A percentile compares a stretch with the other conserved stretches of the same genome.
Conservation (phyloP, 306 rosid genomes). For the Dryas alaskensis region DNA sequence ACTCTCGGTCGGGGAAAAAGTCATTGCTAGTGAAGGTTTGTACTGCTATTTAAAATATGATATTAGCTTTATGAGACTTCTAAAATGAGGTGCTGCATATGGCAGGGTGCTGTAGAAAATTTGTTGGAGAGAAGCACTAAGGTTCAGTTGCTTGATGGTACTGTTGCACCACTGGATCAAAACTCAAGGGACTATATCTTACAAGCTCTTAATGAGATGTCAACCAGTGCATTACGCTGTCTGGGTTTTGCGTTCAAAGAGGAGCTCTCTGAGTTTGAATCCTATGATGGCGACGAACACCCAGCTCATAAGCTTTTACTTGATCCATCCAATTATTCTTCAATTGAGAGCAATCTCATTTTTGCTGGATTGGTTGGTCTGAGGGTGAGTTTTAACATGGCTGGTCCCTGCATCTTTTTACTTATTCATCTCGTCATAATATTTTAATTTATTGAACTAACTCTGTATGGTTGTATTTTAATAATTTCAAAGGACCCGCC, state of each 20-base stretch:
- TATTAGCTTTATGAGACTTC: background rate
- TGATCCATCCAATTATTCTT: constrained; percentile 69
- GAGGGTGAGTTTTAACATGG: constrained; percentile 56
- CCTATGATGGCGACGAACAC: constrained; percentile 68
- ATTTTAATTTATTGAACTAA: constrained; percentile 21
- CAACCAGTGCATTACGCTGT: constrained; percentile 76
- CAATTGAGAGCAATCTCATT: constrained; percentile 71
- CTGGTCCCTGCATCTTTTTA: constrained; percentile 22
- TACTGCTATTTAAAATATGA: background rate
- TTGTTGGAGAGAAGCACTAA: constrained; percentile 75
- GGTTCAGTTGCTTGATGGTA: constrained; percentile 76
- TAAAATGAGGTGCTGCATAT: constrained; percentile 11
- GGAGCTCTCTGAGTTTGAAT: constrained; percentile 49
- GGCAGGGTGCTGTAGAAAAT: constrained; percentile 88
- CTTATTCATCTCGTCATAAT: background rate
- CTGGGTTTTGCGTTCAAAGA: constrained; percentile 92
- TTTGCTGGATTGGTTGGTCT: constrained; percentile 86
- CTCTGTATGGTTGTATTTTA: constrained; percentile 20
- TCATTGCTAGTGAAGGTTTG: constrained; percentile 74
- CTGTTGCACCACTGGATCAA: constrained; percentile 53
- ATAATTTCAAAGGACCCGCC: constrained; percentile 66
- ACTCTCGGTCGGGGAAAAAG: constrained; percentile 46
- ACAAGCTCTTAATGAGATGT: constrained; percentile 70
- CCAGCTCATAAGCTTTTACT: constrained; percentile 84
- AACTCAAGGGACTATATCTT: constrained; percentile 53